Evolutionary conservation across 2,329 filamentous ascomycete genomes (phyloP), one percentile per base, ranked within the genome.

Genomic region (Chrysoporthe puriensis): DNA sequence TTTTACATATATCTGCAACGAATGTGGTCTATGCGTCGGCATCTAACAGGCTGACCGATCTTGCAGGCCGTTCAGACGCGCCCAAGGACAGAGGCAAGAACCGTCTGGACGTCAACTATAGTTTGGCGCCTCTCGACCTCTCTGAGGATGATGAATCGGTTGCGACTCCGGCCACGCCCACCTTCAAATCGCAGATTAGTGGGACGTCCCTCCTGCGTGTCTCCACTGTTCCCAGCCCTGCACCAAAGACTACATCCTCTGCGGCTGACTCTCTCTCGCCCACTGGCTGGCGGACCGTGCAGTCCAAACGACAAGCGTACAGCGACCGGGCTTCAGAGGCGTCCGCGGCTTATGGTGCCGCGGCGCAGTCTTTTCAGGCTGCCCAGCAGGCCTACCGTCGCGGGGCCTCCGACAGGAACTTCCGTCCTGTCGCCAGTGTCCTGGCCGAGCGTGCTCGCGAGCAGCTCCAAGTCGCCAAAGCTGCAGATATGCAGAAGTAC

Each of bases 361-460:
- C 60, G 26, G 71, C 74, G 9, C 62, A 65, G 58, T 76, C 79
- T 0, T 77, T 74, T 65, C 70, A 74, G 7, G 78, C 81, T 0
- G 84, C 83, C 0, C 73, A 79, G 0, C 76, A 79, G 4, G 78
- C 84, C 32, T 79, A 76, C 67, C 80, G 80, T 44, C 80, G 80
- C 18, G 84, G 85, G 32, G 89, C 86, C 72, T 94, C 92, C 0
- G 88, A 93, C 70, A 90, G 85, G 0, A 80, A 95, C 3, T 94
- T 92, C 81, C 87, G 89, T 32, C 91, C 90, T 67, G 94, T 88
- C 0, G 92, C 92, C 9, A 88, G 85, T 0, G 92, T 92, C 75
- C 97, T 97, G 76, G 85, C 88, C 0, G 86, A 92, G 63, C 82
- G 91, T 13, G 91, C 88, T 1, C 88, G 90, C 32, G 88, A 92